Evolutionary conservation across 371 early-diverging fungal species (phyloP).

Genomic region (Ordospora pajunii): DNA sequence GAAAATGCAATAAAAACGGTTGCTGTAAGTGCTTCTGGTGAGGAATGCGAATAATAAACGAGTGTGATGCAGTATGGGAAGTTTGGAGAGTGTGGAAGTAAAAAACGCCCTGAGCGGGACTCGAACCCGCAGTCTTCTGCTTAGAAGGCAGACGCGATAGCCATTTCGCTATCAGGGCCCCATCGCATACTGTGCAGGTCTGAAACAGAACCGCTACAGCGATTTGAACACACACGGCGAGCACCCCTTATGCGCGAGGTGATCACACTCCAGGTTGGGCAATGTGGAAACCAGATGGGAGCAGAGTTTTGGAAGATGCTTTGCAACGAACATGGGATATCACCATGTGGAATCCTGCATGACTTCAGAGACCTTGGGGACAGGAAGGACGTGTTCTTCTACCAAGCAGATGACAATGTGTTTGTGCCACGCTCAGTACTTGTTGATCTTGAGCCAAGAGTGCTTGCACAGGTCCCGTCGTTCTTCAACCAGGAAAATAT

Average conservation of each 20-base stretch:
- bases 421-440: slow-evolving; percentile 80
- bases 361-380: slow-evolving; percentile 34
- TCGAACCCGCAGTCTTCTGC: slow-evolving; percentile 42
- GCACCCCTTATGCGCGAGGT: slow-evolving; percentile 65
- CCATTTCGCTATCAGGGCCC: slow-evolving; percentile 39
- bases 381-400: slow-evolving; percentile 94
- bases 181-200: neutral
- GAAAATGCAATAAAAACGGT: neutral
- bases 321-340: slow-evolving; percentile 77
- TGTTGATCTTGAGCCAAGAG: slow-evolving; percentile 80
- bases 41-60: no score
- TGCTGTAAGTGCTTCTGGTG: no score
- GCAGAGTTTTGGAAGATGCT: slow-evolving; percentile 80
- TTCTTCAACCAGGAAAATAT: slow-evolving; percentile 76
- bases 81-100: neutral
- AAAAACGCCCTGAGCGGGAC: slow-evolving; percentile 28
- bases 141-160: slow-evolving; percentile 44
- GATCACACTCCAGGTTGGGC: slow-evolving; percentile 83
- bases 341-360: slow-evolving; percentile 65
- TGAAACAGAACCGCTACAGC: neutral
- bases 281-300: slow-evolving; percentile 91
- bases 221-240: neutral
- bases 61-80: neutral
- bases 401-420: slow-evolving; percentile 85
- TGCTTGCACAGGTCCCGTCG: slow-evolving; percentile 59